phyloP scores from a whole-genome alignment of 2,329 filamentous ascomycete species.

The Delphinella strobiligena region DNA sequence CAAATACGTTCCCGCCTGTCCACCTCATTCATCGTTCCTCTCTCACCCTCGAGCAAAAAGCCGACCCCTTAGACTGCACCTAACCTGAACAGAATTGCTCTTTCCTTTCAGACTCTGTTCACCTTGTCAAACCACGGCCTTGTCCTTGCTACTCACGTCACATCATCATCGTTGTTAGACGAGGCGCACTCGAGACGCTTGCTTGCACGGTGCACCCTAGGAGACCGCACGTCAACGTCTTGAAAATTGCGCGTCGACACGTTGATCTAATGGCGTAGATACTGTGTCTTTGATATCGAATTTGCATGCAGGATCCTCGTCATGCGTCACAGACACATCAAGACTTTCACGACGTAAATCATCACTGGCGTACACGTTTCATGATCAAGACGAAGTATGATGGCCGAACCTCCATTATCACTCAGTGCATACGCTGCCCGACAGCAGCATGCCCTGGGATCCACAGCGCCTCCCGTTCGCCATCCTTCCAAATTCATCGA shows the following conservation, averaged over 20 bases:
- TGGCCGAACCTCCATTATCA: not conserved
- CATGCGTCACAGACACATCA: not conserved
- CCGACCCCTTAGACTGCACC: not conserved
- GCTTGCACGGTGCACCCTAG: not conserved
- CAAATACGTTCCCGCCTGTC: not conserved
- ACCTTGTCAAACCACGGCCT: not conserved
- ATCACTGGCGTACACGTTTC: not conserved
- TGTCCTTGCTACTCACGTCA: not conserved
- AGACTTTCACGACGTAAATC: not conserved
- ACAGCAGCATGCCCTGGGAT: not conserved
- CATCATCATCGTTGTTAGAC: not conserved
- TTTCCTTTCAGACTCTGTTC: not conserved
- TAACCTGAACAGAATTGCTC: not conserved
- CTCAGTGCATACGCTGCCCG: not conserved
- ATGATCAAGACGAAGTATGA: not conserved
- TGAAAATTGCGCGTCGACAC: not conserved
- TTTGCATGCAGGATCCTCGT: not conserved
- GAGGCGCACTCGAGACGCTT: not conserved
- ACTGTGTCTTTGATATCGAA: not conserved
- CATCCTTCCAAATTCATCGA: not conserved
- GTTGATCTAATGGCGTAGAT: not conserved
- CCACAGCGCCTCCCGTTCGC: not conserved
- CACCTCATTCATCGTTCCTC: not conserved
- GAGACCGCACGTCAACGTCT: not conserved
- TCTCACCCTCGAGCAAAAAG: not conserved